These are phyloP conservation scores for Scenedesmus sp. DNA, from an alignment of 163 green algal species.

Conservation along the genomic window DNA sequence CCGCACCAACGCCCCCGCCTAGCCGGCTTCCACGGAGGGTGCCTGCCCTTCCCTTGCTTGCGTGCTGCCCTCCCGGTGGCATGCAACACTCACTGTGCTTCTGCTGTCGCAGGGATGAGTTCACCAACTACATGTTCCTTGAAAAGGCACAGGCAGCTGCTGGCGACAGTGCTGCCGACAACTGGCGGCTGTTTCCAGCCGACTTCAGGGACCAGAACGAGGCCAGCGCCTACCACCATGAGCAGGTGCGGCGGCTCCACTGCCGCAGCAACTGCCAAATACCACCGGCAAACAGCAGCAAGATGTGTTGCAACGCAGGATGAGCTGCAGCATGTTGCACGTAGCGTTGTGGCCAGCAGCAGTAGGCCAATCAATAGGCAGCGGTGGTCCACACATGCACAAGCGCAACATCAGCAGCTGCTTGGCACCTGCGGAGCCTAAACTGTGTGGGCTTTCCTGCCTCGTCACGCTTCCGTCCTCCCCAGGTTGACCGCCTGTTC, in stretches of 20 bases:
- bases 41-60: too few relatives aligned
- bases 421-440: too few relatives aligned
- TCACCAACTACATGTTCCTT: constrained; percentile 92
- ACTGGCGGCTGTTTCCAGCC: constrained; percentile 82
- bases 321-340: neutral
- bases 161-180: constrained; percentile 65
- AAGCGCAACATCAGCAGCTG: too few relatives aligned
- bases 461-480: neutral
- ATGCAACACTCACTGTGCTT: neutral
- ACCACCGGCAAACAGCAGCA: neutral
- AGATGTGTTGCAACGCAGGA: too few relatives aligned
- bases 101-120: constrained; percentile 78
- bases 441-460: too few relatives aligned
- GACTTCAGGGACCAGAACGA: constrained; percentile 81
- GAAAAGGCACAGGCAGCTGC: constrained; percentile 66
- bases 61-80: neutral
- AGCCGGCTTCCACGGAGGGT: neutral
- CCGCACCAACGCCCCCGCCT: too few relatives aligned
- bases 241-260: constrained; percentile 36
- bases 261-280: neutral
- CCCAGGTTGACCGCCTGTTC: constrained; percentile 69
- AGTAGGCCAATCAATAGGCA: too few relatives aligned
- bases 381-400: too few relatives aligned
- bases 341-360: too few relatives aligned
- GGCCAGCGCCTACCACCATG: constrained; percentile 59